Base-by-base conservation (phyloP, 345 rosid genomes). In the Mercurialis annua region DNA sequence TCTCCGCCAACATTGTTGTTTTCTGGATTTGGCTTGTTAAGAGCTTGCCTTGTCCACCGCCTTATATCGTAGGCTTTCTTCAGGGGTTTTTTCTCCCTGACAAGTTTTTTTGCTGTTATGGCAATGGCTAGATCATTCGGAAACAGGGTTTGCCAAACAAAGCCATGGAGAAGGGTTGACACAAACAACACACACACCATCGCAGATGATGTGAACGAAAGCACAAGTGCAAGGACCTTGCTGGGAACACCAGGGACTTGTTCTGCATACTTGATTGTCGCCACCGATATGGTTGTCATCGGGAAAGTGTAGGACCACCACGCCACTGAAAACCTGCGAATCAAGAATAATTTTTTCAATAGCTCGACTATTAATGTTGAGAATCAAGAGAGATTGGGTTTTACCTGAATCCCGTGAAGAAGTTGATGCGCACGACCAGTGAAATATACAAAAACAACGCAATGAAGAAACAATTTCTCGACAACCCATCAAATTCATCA, bases 281-380 rank as follows among this genome's bases (percentile, higher is more conserved):
- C 96, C 67, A 94, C 92, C 20, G 97, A 86, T 33, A 78, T 92
- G 0, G 96, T 89, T 46, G 96, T 91, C 99, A 94, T 94, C 2
- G 96, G 97, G 50, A 94, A 90, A 49, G 97, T 94, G 73, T 94
- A 94, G 7, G 99, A 86, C 97, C 97, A 93, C 97, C 97, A 90
- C 18, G 97, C 95, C 59, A 90, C 90, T 0, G 97, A 94, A 62
- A 94, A 94, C 78, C 95, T 89, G 83, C 66, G n/a, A 48, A 56
- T 31, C 49, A 27, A 20, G 38, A 11, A 33, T 10, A 53, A 4
- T 21, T 26, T 21, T n/a, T n/a, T n/a, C n/a, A n/a, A n/a, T 12
- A 31, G 17, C 40, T 30, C 29, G 18, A 0, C 49, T n/a, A 44
- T 17, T 16, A 16, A 29, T 12, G 9, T 29, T 2, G 33, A 57